Base-by-base conservation (phyloP, 257 asterid species). In the Paraleonurus japonicus region DNA sequence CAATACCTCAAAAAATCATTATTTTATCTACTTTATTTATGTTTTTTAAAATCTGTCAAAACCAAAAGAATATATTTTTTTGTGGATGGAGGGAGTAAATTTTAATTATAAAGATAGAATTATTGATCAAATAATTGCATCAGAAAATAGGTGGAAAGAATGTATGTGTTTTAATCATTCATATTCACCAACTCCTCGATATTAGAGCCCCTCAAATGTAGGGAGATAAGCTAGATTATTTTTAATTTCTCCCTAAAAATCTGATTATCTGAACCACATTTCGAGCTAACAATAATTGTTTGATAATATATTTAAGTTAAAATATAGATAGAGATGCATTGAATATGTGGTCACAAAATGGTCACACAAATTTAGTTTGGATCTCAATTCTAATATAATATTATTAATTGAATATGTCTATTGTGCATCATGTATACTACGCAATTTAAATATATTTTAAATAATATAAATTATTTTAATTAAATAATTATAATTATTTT, bases 91-190 rank as follows among this genome's bases (percentile, higher is more conserved):
- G n/a, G n/a, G n/a, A n/a, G n/a, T n/a, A 45, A 7, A 16, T 6
- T 19, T 16, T 17, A 54, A 54, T 22, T 37, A 41, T 4, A 19
- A 27, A 37, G n/a, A n/a, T n/a, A n/a, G 11, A 39, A 65, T 73
- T 65, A 65, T 58, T 58, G 33, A 19, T 17, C 51, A 57, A 65
- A 74, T 74, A 74, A 74, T 74, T 59, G 69, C 13, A 58, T 28
- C 55, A 69, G 17, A 61, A 69, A 47, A 62, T 12, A 53, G 53
- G 32, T 60, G 64, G 61, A 51, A 37, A 48, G 61, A 61, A 75
- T 69, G 61, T 48, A 59, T 68, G 71, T 75, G 71, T 75, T 51
- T 47, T 70, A 62, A 61, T 69, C 20, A 69, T 17, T 61, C 43
- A 61, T 39, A 37, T 51, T 53, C 75, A 76, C 45, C 80, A 69